Evolutionary conservation across 2,329 filamentous ascomycete genomes (phyloP).

Genomic region (Graphilbum sp.): DNA sequence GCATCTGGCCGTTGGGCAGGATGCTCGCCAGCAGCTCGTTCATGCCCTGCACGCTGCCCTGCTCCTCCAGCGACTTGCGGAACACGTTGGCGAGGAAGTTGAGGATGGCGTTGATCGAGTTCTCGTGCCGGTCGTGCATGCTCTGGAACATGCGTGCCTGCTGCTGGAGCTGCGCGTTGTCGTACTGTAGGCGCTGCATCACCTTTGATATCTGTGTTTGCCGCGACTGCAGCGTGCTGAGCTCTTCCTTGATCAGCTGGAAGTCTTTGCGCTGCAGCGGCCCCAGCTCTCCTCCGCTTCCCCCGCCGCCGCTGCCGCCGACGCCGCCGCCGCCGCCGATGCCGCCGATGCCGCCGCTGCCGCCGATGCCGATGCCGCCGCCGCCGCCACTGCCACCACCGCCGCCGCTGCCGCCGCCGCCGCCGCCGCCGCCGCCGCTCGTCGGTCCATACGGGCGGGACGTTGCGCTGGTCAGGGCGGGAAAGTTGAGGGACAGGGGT

Average conservation of each 20-base stretch:
- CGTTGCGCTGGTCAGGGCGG: slow-evolving; percentile 2
- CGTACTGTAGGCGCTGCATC: slow-evolving; percentile 63
- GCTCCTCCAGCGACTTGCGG: slow-evolving; percentile 78
- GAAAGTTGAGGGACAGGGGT: slow-evolving; percentile 10
- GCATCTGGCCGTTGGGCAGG: slow-evolving; percentile 41
- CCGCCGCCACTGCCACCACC: neutral
- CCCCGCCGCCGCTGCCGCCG: neutral
- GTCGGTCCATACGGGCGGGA: slow-evolving; percentile 18
- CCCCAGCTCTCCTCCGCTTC: slow-evolving; percentile 20
- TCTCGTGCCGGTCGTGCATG: slow-evolving; percentile 91
- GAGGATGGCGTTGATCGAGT: slow-evolving; percentile 96
- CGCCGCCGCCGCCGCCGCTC: slow-evolving; percentile 9
- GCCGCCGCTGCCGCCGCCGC: slow-evolving; percentile 6
- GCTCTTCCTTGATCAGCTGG: slow-evolving; percentile 58
- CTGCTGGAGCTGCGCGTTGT: slow-evolving; percentile 76
- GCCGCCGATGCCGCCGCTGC: neutral
- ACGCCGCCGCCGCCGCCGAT: neutral
- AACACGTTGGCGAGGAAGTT: slow-evolving; percentile 96
- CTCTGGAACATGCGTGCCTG: slow-evolving; percentile 81
- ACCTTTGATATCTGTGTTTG: slow-evolving; percentile 74
- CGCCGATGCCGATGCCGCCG: neutral
- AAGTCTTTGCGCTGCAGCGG: slow-evolving; percentile 56
- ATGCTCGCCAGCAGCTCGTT: slow-evolving; percentile 70
- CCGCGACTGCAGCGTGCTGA: slow-evolving; percentile 68
- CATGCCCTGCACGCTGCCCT: slow-evolving; percentile 58